These are phyloP conservation scores for Chrysopogon serrulatus DNA, from an alignment of 176 grass and related monocot genomes.

Conservation along the genomic window DNA sequence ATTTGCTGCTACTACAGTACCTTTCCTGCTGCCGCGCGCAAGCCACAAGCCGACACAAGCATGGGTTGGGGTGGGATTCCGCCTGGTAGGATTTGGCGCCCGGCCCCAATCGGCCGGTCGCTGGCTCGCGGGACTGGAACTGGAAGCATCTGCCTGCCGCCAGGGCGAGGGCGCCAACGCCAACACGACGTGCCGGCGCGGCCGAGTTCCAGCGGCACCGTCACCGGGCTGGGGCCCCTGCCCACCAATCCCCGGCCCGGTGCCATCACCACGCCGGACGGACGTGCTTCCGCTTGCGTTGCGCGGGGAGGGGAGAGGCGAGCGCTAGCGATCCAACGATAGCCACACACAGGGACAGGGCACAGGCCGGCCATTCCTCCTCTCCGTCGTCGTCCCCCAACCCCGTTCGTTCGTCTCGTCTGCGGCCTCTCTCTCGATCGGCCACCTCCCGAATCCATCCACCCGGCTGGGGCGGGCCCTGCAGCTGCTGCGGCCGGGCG, in stretches of 20 bases:
- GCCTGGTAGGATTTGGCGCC: no score
- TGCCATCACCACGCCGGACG: conserved; percentile 12
- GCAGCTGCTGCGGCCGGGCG: no score
- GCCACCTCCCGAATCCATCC: not conserved
- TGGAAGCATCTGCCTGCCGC: not conserved
- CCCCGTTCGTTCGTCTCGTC: not conserved
- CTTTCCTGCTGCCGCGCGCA: no score
- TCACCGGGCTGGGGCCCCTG: not conserved
- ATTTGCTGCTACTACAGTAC: no score
- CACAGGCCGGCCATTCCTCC: not conserved
- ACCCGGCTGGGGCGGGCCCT: no score
- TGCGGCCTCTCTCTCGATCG: not conserved
- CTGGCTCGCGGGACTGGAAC: not conserved
- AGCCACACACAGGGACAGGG: no score
- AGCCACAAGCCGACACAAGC: no score
- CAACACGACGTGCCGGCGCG: conserved; percentile 29
- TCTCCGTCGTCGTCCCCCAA: not conserved
- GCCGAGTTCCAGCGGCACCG: not conserved
- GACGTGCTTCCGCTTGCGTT: no score
- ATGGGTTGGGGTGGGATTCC: no score
- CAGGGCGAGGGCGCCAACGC: not conserved
- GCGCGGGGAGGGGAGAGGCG: no score
- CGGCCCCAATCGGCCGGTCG: not conserved
- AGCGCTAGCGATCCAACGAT: conserved; percentile 14
- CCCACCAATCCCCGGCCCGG: conserved; percentile 3